Percentiles rank a stretch among this genome's conserved stretches.
Evolutionary conservation across 495 filamentous ascomycete species (phyloP).

Genomic region (Diplogelasinospora grovesii): DNA sequence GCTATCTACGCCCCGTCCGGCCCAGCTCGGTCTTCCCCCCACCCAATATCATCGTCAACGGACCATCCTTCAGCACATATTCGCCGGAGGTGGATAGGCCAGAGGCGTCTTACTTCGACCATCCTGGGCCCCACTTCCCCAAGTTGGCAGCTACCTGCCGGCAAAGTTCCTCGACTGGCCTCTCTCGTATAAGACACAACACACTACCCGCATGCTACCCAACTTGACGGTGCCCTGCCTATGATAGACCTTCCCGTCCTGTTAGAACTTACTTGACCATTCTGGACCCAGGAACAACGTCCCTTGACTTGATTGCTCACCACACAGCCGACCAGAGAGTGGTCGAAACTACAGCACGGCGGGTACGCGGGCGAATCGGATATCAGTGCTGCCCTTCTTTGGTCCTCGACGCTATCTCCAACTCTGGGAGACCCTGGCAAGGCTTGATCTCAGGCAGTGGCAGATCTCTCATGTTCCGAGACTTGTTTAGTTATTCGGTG

Average conservation of each 20-base stretch:
- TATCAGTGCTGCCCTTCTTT: neutral
- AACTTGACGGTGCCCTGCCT: slow-evolving; percentile 20
- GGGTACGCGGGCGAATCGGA: neutral
- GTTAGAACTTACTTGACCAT: neutral
- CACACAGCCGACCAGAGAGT: neutral
- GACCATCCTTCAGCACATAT: no score
- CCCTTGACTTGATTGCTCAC: neutral
- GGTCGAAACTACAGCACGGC: no score
- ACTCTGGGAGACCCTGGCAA: slow-evolving; percentile 1
- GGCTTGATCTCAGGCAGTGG: slow-evolving; percentile 1
- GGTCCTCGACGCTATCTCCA: neutral
- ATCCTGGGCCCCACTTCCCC: slow-evolving; percentile 6
- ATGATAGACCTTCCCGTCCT: neutral
- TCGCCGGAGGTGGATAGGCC: no score
- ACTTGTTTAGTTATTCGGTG: slow-evolving; percentile 5
- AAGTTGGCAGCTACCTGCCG: neutral
- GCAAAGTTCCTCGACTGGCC: neutral
- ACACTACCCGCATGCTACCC: slow-evolving; percentile 13
- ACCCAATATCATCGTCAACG: slow-evolving; percentile 4
- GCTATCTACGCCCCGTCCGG: slow-evolving; percentile 9
- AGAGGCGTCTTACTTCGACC: slow-evolving; percentile 4
- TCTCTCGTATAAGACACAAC: slow-evolving; percentile 18
- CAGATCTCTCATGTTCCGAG: slow-evolving; percentile 1
- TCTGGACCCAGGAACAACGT: no score
- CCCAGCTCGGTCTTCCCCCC: slow-evolving; percentile 7